These are phyloP conservation scores for Aspergillus fructus DNA, from an alignment of 2,329 filamentous ascomycete species.

Conservation along the genomic window DNA sequence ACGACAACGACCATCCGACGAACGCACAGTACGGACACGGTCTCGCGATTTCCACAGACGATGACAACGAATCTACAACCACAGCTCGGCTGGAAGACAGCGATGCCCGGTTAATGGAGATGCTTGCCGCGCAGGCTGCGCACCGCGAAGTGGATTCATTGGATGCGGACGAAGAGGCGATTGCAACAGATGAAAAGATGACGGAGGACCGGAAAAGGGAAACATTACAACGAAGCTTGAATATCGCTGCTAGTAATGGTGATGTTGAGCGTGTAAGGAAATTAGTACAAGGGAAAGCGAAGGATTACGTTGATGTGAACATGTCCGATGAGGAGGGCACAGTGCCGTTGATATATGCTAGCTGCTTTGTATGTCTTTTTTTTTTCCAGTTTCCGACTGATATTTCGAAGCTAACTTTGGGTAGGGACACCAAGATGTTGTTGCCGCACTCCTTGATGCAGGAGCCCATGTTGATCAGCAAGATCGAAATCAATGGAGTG, in stretches of 20 bases:
- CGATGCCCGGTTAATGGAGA: conserved; percentile 86
- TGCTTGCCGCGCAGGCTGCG: conserved; percentile 91
- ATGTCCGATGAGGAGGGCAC: conserved; percentile 91
- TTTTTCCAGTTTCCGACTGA: background rate
- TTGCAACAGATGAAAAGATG: conserved; percentile 72
- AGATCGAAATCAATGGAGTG: conserved; percentile 95
- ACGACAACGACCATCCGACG: conserved; percentile 59
- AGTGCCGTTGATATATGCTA: conserved; percentile 94
- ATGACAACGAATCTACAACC: conserved; percentile 37
- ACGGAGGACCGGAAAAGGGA: conserved; percentile 75
- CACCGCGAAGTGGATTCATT: conserved; percentile 68
- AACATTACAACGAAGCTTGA: conserved; percentile 80
- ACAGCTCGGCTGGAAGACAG: conserved; percentile 67
- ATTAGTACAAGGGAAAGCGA: conserved; percentile 72
- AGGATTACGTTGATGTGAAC: conserved; percentile 78
- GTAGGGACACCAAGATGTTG: conserved; percentile 84
- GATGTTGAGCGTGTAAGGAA: conserved; percentile 78
- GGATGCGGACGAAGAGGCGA: conserved; percentile 75
- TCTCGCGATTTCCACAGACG: conserved; percentile 19
- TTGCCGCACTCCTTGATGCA: conserved; percentile 77
- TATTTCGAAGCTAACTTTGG: background rate
- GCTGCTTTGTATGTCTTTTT: conserved; percentile 75
- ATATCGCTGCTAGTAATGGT: conserved; percentile 95
- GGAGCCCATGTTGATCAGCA: conserved; percentile 89
- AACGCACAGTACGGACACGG: conserved; percentile 35